phyloP scores from a whole-genome alignment of 2,329 filamentous ascomycete genomes.

The Zarea fungicola region DNA sequence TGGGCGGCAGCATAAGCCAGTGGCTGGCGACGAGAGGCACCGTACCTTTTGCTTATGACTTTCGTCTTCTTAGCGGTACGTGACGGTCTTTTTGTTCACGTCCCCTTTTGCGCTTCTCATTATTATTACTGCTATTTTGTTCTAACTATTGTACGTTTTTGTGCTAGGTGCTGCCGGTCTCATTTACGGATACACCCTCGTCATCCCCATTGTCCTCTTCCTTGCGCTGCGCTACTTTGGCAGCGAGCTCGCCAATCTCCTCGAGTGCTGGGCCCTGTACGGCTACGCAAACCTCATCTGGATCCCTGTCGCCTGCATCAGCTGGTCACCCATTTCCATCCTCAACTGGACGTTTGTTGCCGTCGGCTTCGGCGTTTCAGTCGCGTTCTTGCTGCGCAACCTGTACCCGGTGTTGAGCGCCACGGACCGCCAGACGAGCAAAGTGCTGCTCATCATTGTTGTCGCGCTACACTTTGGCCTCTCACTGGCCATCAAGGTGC shows the following conservation, averaged over 20 bases:
- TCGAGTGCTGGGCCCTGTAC: slow-evolving; percentile 94
- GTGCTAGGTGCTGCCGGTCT: slow-evolving; percentile 74
- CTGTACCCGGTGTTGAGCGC: slow-evolving; percentile 87
- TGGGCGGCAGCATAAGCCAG: slow-evolving; percentile 91
- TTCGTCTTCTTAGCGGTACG: slow-evolving; percentile 75
- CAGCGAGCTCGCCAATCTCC: slow-evolving; percentile 83
- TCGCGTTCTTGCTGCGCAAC: slow-evolving; percentile 78
- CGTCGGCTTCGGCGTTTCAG: slow-evolving; percentile 77
- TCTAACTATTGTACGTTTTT: neutral
- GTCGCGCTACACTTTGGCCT: slow-evolving; percentile 83
- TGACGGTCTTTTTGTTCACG: slow-evolving; percentile 17
- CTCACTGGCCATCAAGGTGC: slow-evolving; percentile 87
- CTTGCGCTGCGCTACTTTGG: slow-evolving; percentile 91
- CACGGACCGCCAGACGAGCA: slow-evolving; percentile 87
- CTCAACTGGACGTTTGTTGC: slow-evolving; percentile 94
- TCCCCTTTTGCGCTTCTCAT: too few species aligned
- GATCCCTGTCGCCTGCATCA: slow-evolving; percentile 89
- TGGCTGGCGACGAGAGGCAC: slow-evolving; percentile 68
- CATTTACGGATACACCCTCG: slow-evolving; percentile 89
- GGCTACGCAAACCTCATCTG: slow-evolving; percentile 96
- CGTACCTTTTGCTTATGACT: slow-evolving; percentile 84
- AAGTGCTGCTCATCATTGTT: slow-evolving; percentile 78
- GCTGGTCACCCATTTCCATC: slow-evolving; percentile 78
- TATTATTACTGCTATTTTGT: too few species aligned
- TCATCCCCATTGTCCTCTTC: slow-evolving; percentile 83